phyloP scores from a whole-genome alignment of 2,329 filamentous ascomycete genomes.

The Diaporthe australafricana region DNA sequence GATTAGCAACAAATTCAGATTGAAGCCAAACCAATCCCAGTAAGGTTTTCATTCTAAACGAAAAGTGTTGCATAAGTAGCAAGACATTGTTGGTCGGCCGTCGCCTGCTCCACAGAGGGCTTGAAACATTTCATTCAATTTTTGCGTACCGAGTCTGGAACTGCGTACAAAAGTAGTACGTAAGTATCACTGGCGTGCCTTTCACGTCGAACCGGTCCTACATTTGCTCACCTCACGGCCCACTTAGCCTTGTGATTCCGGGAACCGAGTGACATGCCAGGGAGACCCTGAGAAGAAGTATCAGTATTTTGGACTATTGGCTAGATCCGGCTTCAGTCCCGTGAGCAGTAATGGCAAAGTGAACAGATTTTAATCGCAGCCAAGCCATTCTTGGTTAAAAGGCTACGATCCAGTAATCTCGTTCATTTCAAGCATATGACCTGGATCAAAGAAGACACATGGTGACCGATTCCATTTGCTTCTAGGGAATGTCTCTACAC shows the following conservation, averaged over 20 bases:
- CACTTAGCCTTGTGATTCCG: not conserved
- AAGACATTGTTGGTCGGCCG: too few species aligned
- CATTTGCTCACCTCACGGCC: not conserved
- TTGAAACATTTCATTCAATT: too few species aligned
- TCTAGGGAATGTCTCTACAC: too few species aligned
- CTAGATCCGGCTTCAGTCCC: not conserved
- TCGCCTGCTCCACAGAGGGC: too few species aligned
- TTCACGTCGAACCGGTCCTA: not conserved
- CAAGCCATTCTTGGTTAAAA: too few species aligned
- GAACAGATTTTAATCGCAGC: not conserved
- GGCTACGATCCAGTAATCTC: not conserved
- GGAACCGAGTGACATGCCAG: not conserved
- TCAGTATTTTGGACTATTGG: not conserved
- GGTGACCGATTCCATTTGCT: not conserved
- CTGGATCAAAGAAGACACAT: not conserved
- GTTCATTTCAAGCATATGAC: not conserved
- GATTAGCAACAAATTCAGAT: too few species aligned
- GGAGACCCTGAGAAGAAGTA: not conserved
- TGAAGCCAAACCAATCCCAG: too few species aligned
- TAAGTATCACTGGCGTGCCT: too few species aligned
- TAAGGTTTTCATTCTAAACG: too few species aligned
- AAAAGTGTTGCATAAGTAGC: too few species aligned
- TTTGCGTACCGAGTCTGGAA: not conserved
- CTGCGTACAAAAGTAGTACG: too few species aligned
- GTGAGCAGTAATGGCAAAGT: not conserved